Evolutionary conservation across 139 green algal genomes (phyloP), one percentile per base, ranked within the genome.

Genomic region (Limnomonas spitsbergensis): DNA sequence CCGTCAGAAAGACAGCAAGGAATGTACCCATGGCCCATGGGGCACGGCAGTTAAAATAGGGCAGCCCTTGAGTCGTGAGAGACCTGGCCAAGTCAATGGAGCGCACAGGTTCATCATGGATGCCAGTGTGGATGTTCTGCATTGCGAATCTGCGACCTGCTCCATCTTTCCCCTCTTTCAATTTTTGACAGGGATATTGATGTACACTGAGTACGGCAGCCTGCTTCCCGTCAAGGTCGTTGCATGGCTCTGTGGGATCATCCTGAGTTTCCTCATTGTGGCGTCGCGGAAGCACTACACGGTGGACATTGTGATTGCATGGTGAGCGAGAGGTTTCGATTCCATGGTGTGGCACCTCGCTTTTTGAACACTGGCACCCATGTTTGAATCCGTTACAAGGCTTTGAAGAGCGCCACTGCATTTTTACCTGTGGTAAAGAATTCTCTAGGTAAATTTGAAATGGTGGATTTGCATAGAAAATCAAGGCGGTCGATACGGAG

Each of bases 231-330:
- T 93, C 80, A 87, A 89, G 54, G 83, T 75, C 2, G 73, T 92
- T 24, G 85, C 81, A 0, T 91, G 87, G 87, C 26, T 81, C 3
- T 31, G 79, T 3, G 81, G 78, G 20, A 73, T 71, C 0, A 42
- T 88, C 29, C 77, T 96, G 68, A 89, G 82, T 2, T 40, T 94
- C 2, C 90, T 97, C 42, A 98, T 98, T 66, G 82, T 98, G 0
- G 93, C 94, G 3, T 94, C 89, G 24, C 84, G 91, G 37, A 98
- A 98, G 87, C 94, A 98, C 86, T 98, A 97, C 85, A 92, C 86
- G 91, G 66, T 78, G 39, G 71, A 78, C 40, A 36, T 78, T 39
- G 71, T 78, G 20, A 78, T 78, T 38, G 71, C 71, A 68, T 78
- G 71, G 71, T 76, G 24, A 72, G 66, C 9, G 47, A 14, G 14